Percentiles rank a stretch among this genome's conserved stretches.
These are phyloP conservation scores for Arthrobotrys sinensis DNA, from an alignment of 2,329 filamentous ascomycete species.

Conservation along the genomic window DNA sequence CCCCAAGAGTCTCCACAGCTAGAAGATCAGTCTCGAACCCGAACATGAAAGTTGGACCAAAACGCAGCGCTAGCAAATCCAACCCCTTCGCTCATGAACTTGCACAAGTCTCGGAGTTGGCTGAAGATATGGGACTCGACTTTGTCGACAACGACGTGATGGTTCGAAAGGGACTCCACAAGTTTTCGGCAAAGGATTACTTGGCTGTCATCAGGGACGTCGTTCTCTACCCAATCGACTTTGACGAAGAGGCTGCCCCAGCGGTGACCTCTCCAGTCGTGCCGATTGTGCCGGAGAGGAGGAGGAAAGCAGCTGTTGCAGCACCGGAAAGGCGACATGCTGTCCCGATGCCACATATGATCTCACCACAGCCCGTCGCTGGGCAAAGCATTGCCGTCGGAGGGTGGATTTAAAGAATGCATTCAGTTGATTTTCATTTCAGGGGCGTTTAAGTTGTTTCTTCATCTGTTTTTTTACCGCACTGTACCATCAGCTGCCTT, in stretches of 20 bases:
- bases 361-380: constrained; percentile 34
- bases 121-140: constrained; percentile 78
- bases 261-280: not conserved
- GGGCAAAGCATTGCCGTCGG: constrained; percentile 41
- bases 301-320: constrained; percentile 37
- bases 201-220: constrained; percentile 76
- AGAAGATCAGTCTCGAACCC: constrained; percentile 55
- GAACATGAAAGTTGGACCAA: constrained; percentile 65
- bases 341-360: constrained; percentile 21
- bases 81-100: constrained; percentile 92
- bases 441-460: constrained; percentile 21
- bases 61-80: constrained; percentile 66
- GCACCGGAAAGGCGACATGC: constrained; percentile 30
- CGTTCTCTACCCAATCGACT: constrained; percentile 20
- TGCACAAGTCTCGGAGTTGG: constrained; percentile 91
- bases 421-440: not conserved
- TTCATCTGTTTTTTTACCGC: constrained; percentile 11
- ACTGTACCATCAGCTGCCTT: constrained; percentile 13
- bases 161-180: constrained; percentile 77
- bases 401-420: constrained; percentile 49
- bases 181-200: constrained; percentile 86
- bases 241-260: constrained; percentile 23
- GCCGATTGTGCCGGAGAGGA: constrained; percentile 39
- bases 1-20: constrained; percentile 46
- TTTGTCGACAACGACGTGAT: constrained; percentile 79